Conservation (phyloP, 176 grass and related monocot genomes). For the Chloris gayana region DNA sequence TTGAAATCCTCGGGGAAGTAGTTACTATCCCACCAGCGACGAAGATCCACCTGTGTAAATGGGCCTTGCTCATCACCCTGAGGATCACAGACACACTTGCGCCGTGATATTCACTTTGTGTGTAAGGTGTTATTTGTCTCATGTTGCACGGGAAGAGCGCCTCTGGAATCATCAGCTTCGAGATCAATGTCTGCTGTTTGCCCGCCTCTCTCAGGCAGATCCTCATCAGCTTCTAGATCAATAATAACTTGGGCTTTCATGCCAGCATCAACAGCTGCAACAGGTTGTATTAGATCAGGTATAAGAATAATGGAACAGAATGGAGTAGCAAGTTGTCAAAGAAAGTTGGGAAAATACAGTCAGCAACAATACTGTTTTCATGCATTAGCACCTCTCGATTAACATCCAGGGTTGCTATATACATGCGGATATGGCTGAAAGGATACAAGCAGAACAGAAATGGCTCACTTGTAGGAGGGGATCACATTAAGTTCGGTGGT, state of each 20-base stretch:
- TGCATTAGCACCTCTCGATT: not conserved
- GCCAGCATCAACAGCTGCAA: slow-evolving; percentile 1
- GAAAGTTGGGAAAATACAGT: not conserved
- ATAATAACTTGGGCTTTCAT: slow-evolving; percentile 27
- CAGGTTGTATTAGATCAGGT: slow-evolving; percentile 9
- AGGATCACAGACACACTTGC: slow-evolving; percentile 57
- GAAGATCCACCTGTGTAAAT: slow-evolving; percentile 41
- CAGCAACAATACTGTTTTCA: not conserved
- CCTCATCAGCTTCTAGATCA: slow-evolving; percentile 28
- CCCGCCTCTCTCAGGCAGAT: not conserved
- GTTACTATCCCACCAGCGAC: slow-evolving; percentile 31
- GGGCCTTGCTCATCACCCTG: slow-evolving; percentile 61
- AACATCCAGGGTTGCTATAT: not conserved
- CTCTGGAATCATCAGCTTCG: slow-evolving; percentile 14
- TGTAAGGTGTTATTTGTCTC: not conserved
- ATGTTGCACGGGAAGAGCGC: not conserved
- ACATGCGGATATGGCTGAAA: not conserved
- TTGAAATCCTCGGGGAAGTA: slow-evolving; percentile 58
- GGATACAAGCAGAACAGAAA: slow-evolving; percentile 2
- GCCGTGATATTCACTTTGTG: not conserved
- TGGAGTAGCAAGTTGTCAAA: not conserved
- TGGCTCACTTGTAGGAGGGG: too few relatives aligned
- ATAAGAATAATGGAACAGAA: not conserved
- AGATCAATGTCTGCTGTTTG: slow-evolving; percentile 18
- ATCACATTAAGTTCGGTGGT: too few relatives aligned